Base-by-base conservation (phyloP, 2,329 filamentous ascomycete genomes). In the Colletotrichum graminicola region DNA sequence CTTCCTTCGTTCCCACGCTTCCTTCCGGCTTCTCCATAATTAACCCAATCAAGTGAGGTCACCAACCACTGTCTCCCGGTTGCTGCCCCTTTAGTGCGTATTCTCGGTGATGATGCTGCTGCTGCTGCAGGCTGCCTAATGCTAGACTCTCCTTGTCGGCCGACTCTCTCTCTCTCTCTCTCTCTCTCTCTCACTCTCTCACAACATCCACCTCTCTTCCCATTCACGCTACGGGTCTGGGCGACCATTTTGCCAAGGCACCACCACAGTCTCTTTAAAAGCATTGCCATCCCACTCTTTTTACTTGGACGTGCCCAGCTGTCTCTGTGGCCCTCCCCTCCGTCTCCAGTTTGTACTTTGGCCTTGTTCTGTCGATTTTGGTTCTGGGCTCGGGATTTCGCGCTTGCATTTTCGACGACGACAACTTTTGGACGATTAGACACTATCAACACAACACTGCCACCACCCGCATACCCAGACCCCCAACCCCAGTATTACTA, bases 281-380 rank as follows among this genome's bases (percentile, higher is more conserved):
- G 51, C 51, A 62, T 71, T 62, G 57, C 57, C n/a, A 71, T 71
- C 64, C 67, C 67, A 62, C 67, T 71, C 63, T 61, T 66, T 57
- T 56, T 68, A 36, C 57, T 51, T 62, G 56, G 62, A 21, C 52
- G 7, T 57, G 34, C 34, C 41, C 47, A 39, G 54, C 39, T 36
- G 43, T 29, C 29, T n/a, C 45, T 26, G 39, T 60, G 11, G 18
- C 23, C 45, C 18, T 47, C 54, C 23, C 26, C 60, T 39, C 62
- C 45, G 45, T 59, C 43, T 45, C 12, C 34, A 55, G 65, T 36
- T 51, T 32, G 47, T 26, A 29, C 34, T 57, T 57, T 56, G 61
- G 61, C 51, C 51, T 57, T 52, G 32, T 47, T 60, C 32, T 51
- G 36, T 66, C 62, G 45, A 60, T 39, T 51, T 69, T n/a, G 66